phyloP scores from a whole-genome alignment of 192 early-diverging fungal genomes.

The Coemansia interrupta region DNA sequence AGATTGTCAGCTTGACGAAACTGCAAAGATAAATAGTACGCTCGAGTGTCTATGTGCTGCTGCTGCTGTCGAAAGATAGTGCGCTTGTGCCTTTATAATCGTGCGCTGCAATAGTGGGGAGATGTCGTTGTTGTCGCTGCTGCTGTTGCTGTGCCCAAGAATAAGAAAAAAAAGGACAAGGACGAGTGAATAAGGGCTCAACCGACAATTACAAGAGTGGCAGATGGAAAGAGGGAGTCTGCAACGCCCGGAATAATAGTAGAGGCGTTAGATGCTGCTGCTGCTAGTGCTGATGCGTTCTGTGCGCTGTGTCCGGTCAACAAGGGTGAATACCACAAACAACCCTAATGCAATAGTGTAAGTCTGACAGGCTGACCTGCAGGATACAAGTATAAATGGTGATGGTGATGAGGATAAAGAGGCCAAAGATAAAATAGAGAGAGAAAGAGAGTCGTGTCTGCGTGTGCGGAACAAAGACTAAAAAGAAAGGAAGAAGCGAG shows the following conservation, averaged over 20 bases:
- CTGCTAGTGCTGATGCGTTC: too few relatives aligned
- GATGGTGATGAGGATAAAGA: neutral
- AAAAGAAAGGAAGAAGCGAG: too few relatives aligned
- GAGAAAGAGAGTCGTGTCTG: neutral
- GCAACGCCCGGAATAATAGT: conserved; percentile 7
- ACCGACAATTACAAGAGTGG: neutral
- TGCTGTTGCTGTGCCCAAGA: neutral
- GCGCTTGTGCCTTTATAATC: neutral
- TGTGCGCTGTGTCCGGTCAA: too few relatives aligned
- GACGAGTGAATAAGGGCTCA: too few relatives aligned
- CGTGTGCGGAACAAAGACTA: too few relatives aligned
- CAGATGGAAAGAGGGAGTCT: neutral
- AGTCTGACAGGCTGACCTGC: conserved; percentile 2
- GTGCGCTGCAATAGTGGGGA: neutral
- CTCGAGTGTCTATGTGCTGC: too few relatives aligned
- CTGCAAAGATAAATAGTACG: too few relatives aligned
- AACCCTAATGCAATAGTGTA: conserved; percentile 8
- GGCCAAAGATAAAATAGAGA: neutral
- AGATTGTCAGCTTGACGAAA: conserved; percentile 6
- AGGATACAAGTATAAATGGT: neutral
- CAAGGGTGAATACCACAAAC: too few relatives aligned
- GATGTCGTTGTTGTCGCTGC: neutral
- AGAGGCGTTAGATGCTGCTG: neutral
- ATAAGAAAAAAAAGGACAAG: neutral
- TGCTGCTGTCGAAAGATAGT: too few relatives aligned